Evolutionary conservation across 2,329 filamentous ascomycete species (phyloP), one percentile per base, ranked within the genome.

Genomic region (Magnaporthiopsis rhizophila): DNA sequence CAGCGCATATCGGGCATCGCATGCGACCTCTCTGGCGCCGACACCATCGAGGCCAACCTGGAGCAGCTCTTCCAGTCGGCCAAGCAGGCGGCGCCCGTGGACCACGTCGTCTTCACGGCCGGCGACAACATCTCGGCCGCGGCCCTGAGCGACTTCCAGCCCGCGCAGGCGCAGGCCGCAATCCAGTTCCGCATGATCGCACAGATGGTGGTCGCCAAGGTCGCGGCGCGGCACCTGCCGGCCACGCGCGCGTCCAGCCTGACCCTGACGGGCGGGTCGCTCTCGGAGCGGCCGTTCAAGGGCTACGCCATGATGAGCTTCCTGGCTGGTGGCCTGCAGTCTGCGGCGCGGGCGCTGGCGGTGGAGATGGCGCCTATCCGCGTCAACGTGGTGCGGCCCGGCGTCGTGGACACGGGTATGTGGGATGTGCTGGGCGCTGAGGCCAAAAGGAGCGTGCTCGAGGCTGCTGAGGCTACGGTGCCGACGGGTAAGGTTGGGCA

Each of bases 341-440:
- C 81, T 3, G 77, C 89, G 71, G 77, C 79, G 2, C 77, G 83
- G 2, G 80, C 78, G 3, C 74, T 90, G 45, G 87, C 87, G 2
- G 69, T 89, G 38, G 87, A 90, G 69, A 70, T 91, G 64, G 81
- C 80, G 67, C 88, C 88, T 0, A 73, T 89, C 11, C 75, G 88
- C 2, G 86, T 89, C 32, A 90, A 90, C 70, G 70, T 81, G 0
- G 83, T 90, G 1, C 77, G 74, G 63, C 85, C 86, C 0, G 88
- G 87, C 0, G 75, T 78, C 0, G 77, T 83, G 0, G 72, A 79
- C 56, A 86, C 84, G 7, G 78, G 79, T 58, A 64, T 82, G 36
- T 80, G 73, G 72, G 71, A 72, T 8, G 63, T 66, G 2, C 67
- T 72, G 64, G 50, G 65, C 6, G 72, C 69, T 21, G 68, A 72